Conservation (phyloP, 2,329 filamentous ascomycete species). For the Penicillium frequentans region DNA sequence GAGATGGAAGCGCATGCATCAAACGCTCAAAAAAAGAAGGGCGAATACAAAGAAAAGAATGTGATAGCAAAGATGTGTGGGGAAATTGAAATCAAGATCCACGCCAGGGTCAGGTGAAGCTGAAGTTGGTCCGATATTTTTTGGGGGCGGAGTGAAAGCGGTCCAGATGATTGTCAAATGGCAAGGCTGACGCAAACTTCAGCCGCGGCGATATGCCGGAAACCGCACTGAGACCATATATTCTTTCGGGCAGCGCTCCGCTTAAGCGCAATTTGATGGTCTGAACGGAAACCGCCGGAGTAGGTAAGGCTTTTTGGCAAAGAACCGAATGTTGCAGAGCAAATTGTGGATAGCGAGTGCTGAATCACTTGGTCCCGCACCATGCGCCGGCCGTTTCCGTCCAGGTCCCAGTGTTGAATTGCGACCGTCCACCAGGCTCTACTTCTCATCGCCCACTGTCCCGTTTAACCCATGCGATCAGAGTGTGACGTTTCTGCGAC, state of each 20-base stretch:
- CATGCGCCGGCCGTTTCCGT: slow-evolving; percentile 25
- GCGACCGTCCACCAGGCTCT: slow-evolving; percentile 12
- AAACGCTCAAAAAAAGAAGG: neutral
- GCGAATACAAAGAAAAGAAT: slow-evolving; percentile 5
- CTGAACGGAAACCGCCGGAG: neutral
- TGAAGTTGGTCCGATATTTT: neutral
- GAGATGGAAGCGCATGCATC: neutral
- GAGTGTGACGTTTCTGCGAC: neutral
- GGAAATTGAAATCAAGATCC: neutral
- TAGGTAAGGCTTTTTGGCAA: neutral
- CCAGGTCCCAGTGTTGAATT: slow-evolving; percentile 3
- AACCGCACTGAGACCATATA: slow-evolving; percentile 11
- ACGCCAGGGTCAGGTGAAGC: neutral
- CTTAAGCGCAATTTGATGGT: neutral
- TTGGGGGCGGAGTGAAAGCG: slow-evolving; percentile 3
- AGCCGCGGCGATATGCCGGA: slow-evolving; percentile 8
- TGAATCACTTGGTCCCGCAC: neutral
- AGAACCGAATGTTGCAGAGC: neutral
- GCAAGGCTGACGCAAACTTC: neutral
- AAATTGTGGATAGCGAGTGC: neutral
- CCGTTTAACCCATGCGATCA: neutral
- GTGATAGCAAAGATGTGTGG: neutral
- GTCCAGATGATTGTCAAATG: neutral
- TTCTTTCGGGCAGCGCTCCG: neutral
- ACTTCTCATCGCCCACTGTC: neutral